These are phyloP conservation scores for Aspergillus amoenus DNA, from an alignment of 2,329 filamentous ascomycete species.

Conservation along the genomic window DNA sequence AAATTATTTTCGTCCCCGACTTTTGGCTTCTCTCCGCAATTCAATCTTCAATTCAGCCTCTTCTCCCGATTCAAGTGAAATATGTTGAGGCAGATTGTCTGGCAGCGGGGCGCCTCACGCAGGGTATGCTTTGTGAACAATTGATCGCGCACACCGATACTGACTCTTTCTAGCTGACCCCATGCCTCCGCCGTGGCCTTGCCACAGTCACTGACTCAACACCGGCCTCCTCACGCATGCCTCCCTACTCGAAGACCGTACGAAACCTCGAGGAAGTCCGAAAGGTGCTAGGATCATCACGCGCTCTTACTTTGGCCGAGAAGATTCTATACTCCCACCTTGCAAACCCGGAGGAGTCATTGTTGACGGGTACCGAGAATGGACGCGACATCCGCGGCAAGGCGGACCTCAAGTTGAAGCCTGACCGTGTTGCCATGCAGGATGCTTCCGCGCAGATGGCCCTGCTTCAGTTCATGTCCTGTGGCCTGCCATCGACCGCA, in stretches of 20 bases:
- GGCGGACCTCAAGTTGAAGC: conserved; percentile 94
- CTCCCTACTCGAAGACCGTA: conserved; percentile 80
- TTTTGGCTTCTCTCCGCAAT: conserved; percentile 13
- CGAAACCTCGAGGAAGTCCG: conserved; percentile 73
- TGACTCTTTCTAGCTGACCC: conserved; percentile 27
- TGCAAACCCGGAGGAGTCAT: conserved; percentile 82
- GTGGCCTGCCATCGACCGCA: conserved; percentile 81
- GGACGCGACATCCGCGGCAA: conserved; percentile 79
- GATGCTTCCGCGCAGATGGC: conserved; percentile 99
- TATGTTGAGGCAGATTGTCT: conserved; percentile 43
- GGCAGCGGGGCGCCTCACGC: conserved; percentile 38
- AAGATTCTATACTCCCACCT: conserved; percentile 98
- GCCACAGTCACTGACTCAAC: conserved; percentile 32
- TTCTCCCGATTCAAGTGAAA: neutral
- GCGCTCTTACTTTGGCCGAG: conserved; percentile 81
- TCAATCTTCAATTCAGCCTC: conserved; percentile 6
- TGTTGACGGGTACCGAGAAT: conserved; percentile 79
- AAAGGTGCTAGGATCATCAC: conserved; percentile 64
- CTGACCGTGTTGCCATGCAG: conserved; percentile 97
- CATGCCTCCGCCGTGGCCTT: conserved; percentile 36
- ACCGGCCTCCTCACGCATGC: conserved; percentile 55
- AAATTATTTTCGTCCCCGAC: conserved; percentile 13
- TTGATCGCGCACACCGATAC: neutral
- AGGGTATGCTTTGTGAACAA: conserved; percentile 30
- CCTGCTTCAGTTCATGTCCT: conserved; percentile 97